These are phyloP conservation scores for Uncinocarpus reesii DNA, from an alignment of 2,329 filamentous ascomycete species.

Conservation along the genomic window DNA sequence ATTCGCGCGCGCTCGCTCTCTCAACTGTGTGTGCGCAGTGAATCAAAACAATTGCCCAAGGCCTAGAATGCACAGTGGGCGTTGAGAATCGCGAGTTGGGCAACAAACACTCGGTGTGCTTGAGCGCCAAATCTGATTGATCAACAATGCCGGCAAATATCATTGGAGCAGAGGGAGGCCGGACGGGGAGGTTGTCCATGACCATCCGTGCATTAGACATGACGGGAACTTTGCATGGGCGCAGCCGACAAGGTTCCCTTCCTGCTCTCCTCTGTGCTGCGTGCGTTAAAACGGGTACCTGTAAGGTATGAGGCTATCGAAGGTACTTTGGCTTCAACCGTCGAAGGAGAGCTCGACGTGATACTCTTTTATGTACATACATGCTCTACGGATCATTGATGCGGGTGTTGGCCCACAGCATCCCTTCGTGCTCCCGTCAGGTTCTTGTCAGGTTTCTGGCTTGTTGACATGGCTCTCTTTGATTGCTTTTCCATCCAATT, in stretches of 20 bases:
- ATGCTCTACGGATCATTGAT: background rate
- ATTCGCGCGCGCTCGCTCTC: too few species aligned
- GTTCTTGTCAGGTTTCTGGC: background rate
- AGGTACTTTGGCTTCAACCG: background rate
- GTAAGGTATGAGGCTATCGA: background rate
- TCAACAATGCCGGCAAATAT: slow-evolving; percentile 8
- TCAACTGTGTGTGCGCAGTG: too few species aligned
- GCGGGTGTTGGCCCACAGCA: background rate
- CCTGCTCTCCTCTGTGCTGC: background rate
- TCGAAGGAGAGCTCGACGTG: background rate
- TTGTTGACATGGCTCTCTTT: slow-evolving; percentile 6
- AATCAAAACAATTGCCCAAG: background rate
- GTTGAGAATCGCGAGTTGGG: background rate
- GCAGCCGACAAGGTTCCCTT: slow-evolving; percentile 1
- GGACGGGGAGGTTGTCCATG: too few species aligned
- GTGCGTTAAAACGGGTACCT: slow-evolving; percentile 7
- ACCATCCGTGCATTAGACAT: too few species aligned
- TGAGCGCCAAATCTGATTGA: background rate
- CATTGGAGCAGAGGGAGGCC: slow-evolving; percentile 2
- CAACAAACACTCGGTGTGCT: slow-evolving; percentile 1
- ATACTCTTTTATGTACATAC: background rate
- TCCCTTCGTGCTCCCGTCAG: background rate
- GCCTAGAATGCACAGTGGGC: background rate
- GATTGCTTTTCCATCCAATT: background rate
- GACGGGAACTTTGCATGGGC: slow-evolving; percentile 11